These are phyloP conservation scores for Cadophora sp. DNA, from an alignment of 2,329 filamentous ascomycete genomes.

Conservation along the genomic window DNA sequence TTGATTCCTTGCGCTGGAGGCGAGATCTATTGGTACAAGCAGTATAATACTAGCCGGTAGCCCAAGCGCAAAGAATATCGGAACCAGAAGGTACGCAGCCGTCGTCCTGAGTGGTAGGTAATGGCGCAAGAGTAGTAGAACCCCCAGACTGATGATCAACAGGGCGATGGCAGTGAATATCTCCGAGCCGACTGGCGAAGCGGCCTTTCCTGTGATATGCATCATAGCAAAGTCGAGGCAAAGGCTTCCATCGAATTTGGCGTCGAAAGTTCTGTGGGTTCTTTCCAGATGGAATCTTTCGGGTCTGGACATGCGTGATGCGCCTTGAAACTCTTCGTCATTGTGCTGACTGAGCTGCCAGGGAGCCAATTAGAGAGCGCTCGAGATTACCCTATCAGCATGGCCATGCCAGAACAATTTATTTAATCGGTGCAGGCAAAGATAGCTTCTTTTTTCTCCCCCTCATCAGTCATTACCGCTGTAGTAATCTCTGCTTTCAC, in stretches of 20 bases:
- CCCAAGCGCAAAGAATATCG: slow-evolving; percentile 95
- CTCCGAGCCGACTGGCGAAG: slow-evolving; percentile 77
- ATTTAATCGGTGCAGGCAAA: too few relatives aligned
- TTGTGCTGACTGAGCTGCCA: slow-evolving; percentile 1
- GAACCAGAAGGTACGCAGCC: slow-evolving; percentile 86
- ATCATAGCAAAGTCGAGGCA: slow-evolving; percentile 28
- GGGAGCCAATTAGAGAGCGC: not conserved
- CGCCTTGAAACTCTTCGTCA: slow-evolving; percentile 7
- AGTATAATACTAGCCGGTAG: slow-evolving; percentile 90
- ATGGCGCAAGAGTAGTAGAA: slow-evolving; percentile 84
- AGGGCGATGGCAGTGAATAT: slow-evolving; percentile 79
- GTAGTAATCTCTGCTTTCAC: too few relatives aligned
- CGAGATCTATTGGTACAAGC: slow-evolving; percentile 93
- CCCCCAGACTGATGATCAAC: slow-evolving; percentile 74
- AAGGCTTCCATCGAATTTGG: slow-evolving; percentile 27
- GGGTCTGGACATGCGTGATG: not conserved
- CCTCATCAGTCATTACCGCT: too few relatives aligned
- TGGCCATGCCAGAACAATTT: too few relatives aligned
- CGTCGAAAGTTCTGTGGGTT: not conserved
- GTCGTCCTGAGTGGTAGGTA: slow-evolving; percentile 91
- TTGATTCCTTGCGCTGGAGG: slow-evolving; percentile 78
- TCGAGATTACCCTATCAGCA: too few relatives aligned
- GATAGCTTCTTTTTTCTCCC: too few relatives aligned
- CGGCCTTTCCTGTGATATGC: slow-evolving; percentile 49
- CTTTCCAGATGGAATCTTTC: not conserved